Conservation (phyloP, 116 monocot species). For the Iris pallida region DNA sequence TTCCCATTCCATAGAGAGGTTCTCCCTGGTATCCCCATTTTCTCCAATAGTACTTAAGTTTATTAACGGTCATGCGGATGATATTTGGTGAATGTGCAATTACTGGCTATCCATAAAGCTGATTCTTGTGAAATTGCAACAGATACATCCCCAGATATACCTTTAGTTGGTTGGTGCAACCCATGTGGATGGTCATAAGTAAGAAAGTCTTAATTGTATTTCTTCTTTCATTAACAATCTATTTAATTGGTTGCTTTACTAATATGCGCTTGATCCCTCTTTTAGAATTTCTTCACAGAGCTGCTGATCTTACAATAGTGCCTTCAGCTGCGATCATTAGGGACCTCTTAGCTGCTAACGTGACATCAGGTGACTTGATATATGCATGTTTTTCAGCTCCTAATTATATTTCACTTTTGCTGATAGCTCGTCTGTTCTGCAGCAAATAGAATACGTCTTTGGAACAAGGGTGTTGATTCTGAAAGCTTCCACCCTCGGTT, state of each 20-base stretch:
- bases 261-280: constrained; percentile 6
- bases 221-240: constrained; percentile 8
- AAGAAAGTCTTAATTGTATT: constrained; percentile 12
- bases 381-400: background rate
- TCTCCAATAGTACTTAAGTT: no score
- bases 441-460: constrained; percentile 85
- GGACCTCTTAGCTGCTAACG: constrained; percentile 71
- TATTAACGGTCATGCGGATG: background rate
- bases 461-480: constrained; percentile 93
- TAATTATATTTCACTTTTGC: background rate
- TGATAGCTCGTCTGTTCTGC: constrained; percentile 12
- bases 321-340: constrained; percentile 75
- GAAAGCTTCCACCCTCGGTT: constrained; percentile 76
- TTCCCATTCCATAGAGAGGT: no score
- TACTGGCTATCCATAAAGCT: background rate
- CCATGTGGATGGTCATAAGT: constrained; percentile 97
- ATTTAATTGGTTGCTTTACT: constrained; percentile 1
- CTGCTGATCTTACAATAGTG: constrained; percentile 93
- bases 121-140: constrained; percentile 19
- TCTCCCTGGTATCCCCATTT: no score
- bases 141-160: constrained; percentile 98
- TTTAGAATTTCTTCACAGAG: constrained; percentile 82
- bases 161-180: constrained; percentile 97
- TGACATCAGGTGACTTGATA: constrained; percentile 51
- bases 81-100: background rate